Evolutionary conservation across 441 rosid species (phyloP), one percentile per base, ranked within the genome.

Genomic region (Brassica balearica): DNA sequence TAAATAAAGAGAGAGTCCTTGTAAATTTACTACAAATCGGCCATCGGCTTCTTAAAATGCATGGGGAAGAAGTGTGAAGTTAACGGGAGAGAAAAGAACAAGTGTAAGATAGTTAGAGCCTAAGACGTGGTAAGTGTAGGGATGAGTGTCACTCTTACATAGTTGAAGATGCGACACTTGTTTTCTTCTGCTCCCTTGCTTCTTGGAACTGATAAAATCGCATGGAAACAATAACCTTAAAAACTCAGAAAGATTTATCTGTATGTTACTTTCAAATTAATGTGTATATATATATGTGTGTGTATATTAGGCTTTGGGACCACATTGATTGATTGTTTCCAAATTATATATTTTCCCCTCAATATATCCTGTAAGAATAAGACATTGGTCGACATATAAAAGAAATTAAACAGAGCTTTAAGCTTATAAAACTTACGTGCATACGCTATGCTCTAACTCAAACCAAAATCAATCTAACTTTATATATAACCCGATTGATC

Each of bases 141-240:
- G 75, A 71, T 77, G 46, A 1, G 81, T 71, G 71, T 71, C 68
- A 41, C 68, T 62, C 46, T 32, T 20, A 7, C 53, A 56, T 48
- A 6, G 20, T 19, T 19, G 71, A 29, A 38, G 4, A 15, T 58
- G 19, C 17, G 77, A 78, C 81, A 59, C 64, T 67, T 72, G 73
- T 67, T 5, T 59, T 43, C 58, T 32, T 66, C 34, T 23, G 14
- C 38, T 10, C 64, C 81, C 73, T 20, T 78, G 12, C 81, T 65
- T 78, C 73, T 66, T 67, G 77, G 77, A 78, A 72, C 27, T 71
- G 25, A 25, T 77, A 22, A 58, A 65, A 7, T 61, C 68, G 12
- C 4, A 9, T 29, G 22, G 8, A 62, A 5, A 61, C 38, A 8
- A 4, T 0, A 61, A 46, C 53, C 53, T 46, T 46, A 46, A 46